Percentiles rank a stretch among this genome's conserved stretches.
Evolutionary conservation across 305 asterid species (phyloP).

Genomic region (Stenogyne calaminthoides): DNA sequence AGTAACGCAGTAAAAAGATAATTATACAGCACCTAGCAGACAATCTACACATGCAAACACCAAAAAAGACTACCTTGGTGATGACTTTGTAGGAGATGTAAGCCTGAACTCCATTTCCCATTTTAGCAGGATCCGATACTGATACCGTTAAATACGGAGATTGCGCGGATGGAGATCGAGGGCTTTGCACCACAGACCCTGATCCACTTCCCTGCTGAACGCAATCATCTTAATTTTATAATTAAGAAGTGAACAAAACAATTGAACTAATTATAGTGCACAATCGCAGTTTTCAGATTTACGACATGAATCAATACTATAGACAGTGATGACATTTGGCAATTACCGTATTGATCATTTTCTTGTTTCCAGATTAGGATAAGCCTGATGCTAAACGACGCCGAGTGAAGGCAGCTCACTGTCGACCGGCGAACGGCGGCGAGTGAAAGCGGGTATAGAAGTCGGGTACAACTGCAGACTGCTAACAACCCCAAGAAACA

Average conservation of each 20-base stretch:
- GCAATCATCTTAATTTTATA: conserved; percentile 34
- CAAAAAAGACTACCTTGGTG: conserved; percentile 60
- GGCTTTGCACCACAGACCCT: conserved; percentile 70
- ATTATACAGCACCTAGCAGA: background rate
- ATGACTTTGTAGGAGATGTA: conserved; percentile 95
- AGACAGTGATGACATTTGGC: conserved; percentile 1
- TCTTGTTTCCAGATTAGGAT: conserved; percentile 14
- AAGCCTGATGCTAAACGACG: conserved; percentile 19
- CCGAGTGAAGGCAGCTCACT: conserved; percentile 27
- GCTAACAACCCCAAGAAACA: conserved; percentile 29
- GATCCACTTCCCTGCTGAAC: conserved; percentile 75
- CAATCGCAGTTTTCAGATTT: conserved; percentile 21
- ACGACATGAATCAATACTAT: conserved; percentile 14
- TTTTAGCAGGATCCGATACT: conserved; percentile 94
- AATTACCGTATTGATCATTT: conserved; percentile 44
- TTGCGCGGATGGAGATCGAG: conserved; percentile 83
- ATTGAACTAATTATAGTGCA: conserved; percentile 2
- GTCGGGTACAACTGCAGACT: background rate
- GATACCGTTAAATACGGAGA: conserved; percentile 70
- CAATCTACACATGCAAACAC: conserved; percentile 2
- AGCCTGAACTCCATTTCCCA: conserved; percentile 99
- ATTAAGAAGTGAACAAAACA: conserved; percentile 1
- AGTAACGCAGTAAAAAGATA: conserved; percentile 12
- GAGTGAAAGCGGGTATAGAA: background rate
- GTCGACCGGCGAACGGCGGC: conserved; percentile 29